A percentile compares a stretch with the other conserved stretches of the same genome.
Conservation (phyloP, 1,139 yeast genomes). For the Yamadazyma membranifaciens region DNA sequence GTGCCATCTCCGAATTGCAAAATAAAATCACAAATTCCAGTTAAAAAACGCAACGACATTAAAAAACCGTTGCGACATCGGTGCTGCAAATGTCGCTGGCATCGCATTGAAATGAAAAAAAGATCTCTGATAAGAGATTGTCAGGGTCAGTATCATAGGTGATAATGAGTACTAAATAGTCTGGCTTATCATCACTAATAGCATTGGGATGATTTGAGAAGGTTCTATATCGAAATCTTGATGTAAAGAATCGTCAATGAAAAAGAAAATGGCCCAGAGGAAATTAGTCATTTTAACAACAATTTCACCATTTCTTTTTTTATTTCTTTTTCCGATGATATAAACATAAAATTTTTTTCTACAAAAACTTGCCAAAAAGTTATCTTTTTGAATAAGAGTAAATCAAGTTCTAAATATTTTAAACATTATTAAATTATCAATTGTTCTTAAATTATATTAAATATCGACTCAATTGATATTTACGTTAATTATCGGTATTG, state of each 20-base stretch:
- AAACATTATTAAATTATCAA: background rate
- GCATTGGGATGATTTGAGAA: no score
- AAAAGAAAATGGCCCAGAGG: no score
- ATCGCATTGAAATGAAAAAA: background rate
- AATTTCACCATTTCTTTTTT: constrained; percentile 4
- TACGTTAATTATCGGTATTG: background rate
- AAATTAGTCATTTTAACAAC: background rate
- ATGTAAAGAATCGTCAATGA: background rate
- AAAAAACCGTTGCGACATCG: background rate
- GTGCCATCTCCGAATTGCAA: no score
- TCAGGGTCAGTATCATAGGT: no score
- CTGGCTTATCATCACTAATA: no score
- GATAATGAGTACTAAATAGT: no score
- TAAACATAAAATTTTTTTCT: constrained; percentile 8
- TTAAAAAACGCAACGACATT: no score
- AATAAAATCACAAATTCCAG: no score
- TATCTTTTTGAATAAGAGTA: background rate
- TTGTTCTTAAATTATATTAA: background rate
- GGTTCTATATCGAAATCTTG: no score
- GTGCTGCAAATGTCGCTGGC: background rate
- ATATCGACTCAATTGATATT: constrained; percentile 1
- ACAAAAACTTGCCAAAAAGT: background rate
- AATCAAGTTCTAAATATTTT: background rate
- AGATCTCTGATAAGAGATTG: no score
- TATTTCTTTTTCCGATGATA: constrained; percentile 8